Evolutionary conservation across 805 yeast species (phyloP).

Genomic region (Candida silvicultrix): DNA sequence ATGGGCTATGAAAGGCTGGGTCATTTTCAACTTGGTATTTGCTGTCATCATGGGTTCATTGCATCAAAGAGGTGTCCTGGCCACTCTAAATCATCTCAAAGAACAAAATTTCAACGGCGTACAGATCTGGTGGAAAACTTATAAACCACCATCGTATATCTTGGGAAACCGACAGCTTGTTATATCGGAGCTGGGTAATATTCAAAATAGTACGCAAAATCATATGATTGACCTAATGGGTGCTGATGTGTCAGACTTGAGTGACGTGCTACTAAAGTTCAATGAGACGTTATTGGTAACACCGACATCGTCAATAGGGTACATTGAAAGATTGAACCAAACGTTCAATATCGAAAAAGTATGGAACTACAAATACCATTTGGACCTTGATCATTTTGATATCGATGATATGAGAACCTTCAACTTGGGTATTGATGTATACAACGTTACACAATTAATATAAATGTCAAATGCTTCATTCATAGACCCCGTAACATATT

Average conservation of each 20-base stretch:
- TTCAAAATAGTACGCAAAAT: constrained; percentile 2
- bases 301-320: constrained; percentile 20
- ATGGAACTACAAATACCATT: constrained; percentile 41
- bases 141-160: constrained; percentile 90
- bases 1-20: constrained; percentile 38
- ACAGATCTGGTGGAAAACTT: constrained; percentile 89
- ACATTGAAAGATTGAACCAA: constrained; percentile 9
- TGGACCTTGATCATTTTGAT: constrained; percentile 75
- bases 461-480: too few species aligned
- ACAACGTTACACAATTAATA: constrained; percentile 24
- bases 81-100: constrained; percentile 44
- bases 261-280: constrained; percentile 15
- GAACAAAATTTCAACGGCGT: constrained; percentile 26
- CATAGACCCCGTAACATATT: too few species aligned
- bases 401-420: constrained; percentile 37
- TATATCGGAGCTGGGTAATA: constrained; percentile 17
- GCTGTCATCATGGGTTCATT: constrained; percentile 66
- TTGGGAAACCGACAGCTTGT: constrained; percentile 26
- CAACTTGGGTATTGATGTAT: constrained; percentile 60
- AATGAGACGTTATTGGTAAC: constrained; percentile 11
- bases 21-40: constrained; percentile 54
- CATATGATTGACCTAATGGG: constrained; percentile 44
- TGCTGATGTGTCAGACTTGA: constrained; percentile 24
- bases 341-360: constrained; percentile 12
- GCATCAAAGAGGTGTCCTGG: constrained; percentile 89